Percentiles rank a stretch among this genome's conserved stretches.
phyloP scores from a whole-genome alignment of 2,329 filamentous ascomycete genomes.

The Pseudocercospora eumusae region DNA sequence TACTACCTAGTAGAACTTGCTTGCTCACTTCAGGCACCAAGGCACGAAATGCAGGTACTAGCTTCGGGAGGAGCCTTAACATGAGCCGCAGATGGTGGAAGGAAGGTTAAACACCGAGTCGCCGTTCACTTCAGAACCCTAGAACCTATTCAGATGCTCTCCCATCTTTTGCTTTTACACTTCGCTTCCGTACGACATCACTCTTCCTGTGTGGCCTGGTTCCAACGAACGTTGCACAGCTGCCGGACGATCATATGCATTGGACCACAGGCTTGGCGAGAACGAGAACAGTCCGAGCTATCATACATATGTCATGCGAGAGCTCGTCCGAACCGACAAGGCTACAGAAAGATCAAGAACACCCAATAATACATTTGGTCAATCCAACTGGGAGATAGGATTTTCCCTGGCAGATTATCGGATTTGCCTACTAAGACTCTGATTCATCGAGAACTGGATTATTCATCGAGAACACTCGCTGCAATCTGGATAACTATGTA shows the following conservation, averaged over 20 bases:
- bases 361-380: background rate
- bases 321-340: background rate
- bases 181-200: background rate
- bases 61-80: background rate
- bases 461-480: background rate
- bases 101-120: conserved; percentile 1
- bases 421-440: background rate
- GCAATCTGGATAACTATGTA: background rate
- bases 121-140: background rate
- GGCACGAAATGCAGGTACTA: background rate
- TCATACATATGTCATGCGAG: background rate
- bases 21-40: background rate
- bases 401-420: background rate
- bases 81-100: background rate
- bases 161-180: background rate
- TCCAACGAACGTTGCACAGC: background rate
- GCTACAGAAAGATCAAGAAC: background rate
- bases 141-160: background rate
- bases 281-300: background rate
- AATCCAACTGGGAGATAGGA: background rate
- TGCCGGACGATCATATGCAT: background rate
- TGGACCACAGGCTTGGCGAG: background rate
- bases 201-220: background rate
- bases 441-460: background rate
- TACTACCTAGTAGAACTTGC: background rate